Evolutionary conservation across 2,329 filamentous ascomycete species (phyloP).

Genomic region (Fusarium abutilonis): DNA sequence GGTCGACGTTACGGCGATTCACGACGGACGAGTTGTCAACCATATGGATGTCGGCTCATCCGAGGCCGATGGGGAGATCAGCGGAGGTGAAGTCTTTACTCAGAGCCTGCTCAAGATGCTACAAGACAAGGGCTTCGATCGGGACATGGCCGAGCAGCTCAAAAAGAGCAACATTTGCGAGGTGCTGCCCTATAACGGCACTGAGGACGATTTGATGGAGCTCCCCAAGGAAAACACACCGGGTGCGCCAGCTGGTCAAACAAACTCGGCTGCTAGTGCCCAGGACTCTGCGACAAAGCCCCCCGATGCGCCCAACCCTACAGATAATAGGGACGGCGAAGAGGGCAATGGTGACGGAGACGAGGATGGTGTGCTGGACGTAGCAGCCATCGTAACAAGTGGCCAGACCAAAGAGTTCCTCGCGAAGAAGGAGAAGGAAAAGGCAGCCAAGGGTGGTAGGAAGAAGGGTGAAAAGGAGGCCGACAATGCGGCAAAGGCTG

Average conservation of each 20-base stretch:
- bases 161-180: constrained; percentile 75
- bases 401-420: constrained; percentile 85
- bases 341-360: constrained; percentile 57
- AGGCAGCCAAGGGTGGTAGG: constrained; percentile 66
- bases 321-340: constrained; percentile 52
- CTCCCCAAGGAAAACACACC: constrained; percentile 56
- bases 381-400: constrained; percentile 84
- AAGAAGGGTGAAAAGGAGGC: constrained; percentile 66
- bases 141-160: constrained; percentile 75
- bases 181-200: constrained; percentile 67
- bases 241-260: constrained; percentile 32
- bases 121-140: constrained; percentile 64
- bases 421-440: constrained; percentile 84
- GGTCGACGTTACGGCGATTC: constrained; percentile 90
- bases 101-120: constrained; percentile 75
- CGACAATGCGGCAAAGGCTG: constrained; percentile 64
- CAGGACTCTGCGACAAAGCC: constrained; percentile 48
- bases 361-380: constrained; percentile 81
- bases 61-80: constrained; percentile 62
- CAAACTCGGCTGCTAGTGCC: constrained; percentile 36
- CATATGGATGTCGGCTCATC: constrained; percentile 70
- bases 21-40: constrained; percentile 79
- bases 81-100: constrained; percentile 90
- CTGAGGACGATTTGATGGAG: constrained; percentile 58
- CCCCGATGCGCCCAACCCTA: constrained; percentile 52